These are phyloP conservation scores for Prunus armeniaca DNA, from an alignment of 306 rosid genomes.

Conservation along the genomic window DNA sequence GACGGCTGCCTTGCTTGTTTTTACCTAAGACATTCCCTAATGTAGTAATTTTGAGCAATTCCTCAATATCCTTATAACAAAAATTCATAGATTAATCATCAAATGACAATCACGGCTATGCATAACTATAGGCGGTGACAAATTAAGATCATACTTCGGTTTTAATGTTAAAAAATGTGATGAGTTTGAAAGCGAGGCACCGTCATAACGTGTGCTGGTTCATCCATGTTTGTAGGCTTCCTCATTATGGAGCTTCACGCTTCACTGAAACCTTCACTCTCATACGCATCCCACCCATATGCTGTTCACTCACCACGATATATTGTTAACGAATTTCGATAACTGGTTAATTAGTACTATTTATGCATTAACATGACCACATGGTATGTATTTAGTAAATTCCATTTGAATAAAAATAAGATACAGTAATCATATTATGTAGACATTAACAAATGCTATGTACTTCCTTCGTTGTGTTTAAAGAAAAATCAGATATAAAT, in stretches of 20 bases:
- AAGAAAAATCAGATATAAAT: no score
- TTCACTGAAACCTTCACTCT: not conserved
- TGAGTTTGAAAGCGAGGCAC: not conserved
- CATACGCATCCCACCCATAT: not conserved
- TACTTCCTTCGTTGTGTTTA: no score
- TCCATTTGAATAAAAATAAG: no score
- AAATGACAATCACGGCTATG: not conserved
- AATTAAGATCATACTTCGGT: no score
- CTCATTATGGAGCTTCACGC: not conserved
- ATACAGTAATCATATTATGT: no score
- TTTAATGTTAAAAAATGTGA: no score
- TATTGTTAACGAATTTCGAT: not conserved
- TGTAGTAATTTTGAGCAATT: no score
- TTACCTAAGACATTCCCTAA: rapidly evolving
- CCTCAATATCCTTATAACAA: rapidly evolving
- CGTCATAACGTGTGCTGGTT: not conserved
- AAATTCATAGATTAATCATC: not conserved
- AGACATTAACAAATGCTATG: no score
- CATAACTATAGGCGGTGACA: not conserved
- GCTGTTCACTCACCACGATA: not conserved
- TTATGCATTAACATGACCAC: no score
- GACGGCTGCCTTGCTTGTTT: rapidly evolving
- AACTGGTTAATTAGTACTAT: not conserved
- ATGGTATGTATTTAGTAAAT: not conserved
- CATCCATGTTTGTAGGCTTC: not conserved